Evolutionary conservation across 192 early-diverging fungal species (phyloP), one percentile per base, ranked within the genome.

Genomic region (Coemansia sp.): DNA sequence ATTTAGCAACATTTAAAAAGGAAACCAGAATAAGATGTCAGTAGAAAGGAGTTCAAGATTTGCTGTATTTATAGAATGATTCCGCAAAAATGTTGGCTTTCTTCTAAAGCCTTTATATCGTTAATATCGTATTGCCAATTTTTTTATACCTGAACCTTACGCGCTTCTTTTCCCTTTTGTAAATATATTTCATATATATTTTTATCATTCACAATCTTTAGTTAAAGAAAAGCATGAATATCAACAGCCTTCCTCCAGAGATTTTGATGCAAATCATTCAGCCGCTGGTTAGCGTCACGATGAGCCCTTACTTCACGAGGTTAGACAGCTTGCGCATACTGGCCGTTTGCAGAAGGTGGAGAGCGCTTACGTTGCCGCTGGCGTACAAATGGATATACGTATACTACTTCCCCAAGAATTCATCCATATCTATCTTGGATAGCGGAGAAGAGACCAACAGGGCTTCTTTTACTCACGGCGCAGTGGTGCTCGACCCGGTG

Each of bases 371-470:
- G 23, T 13, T 52, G 49, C 49, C 49, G 22, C 19, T 52, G 22
- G 49, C 49, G 23, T 52, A 52, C 22, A 52, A 52, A 52, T 52
- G 49, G 49, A 9, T 52, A 25, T 52, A 52, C 9, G 49, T 52
- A 13, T 52, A 52, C 23, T 52, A 52, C 23, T 52, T 52, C 25
- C 49, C 49, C 9, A 25, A 25, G 23, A 9, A 25, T 3, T 9
- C 42, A 17, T 45, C 49, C 9, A 52, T 9, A 7, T 52, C 49
- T 15, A 25, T 11, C 22, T 52, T 52, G 9, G 23, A 52, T 25
- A 23, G 49, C 49, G 22, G 14, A 3, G 49, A 52, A 1, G 49
- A 52, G 20, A 25, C 8, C 6, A 13, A 25, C 9, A 25, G 20
- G 22, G 13, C 6, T 9, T 52, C 9, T 25, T 25, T 25, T 52